These are phyloP conservation scores for Pythium scleroteichum DNA, from an alignment of 352 stramenopile genomes.

Conservation along the genomic window DNA sequence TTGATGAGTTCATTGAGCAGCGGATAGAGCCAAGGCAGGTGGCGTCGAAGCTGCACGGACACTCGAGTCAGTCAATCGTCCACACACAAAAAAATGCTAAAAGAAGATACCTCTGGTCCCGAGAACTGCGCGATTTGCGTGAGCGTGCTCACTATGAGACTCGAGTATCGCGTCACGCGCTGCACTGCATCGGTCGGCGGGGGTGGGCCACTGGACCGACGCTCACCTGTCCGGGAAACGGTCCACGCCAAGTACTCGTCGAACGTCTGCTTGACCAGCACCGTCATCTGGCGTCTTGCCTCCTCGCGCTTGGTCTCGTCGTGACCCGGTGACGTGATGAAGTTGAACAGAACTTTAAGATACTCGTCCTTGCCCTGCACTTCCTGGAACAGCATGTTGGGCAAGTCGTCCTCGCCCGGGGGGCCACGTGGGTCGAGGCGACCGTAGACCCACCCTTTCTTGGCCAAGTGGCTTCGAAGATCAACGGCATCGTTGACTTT, in stretches of 20 bases:
- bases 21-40: constrained; percentile 81
- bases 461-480: constrained; percentile 49
- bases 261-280: constrained; percentile 62
- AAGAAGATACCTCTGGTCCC: constrained; percentile 46
- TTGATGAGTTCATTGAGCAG: constrained; percentile 75
- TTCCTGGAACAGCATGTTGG: constrained; percentile 73
- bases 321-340: constrained; percentile 32
- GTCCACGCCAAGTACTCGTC: constrained; percentile 75
- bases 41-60: constrained; percentile 64
- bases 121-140: constrained; percentile 52
- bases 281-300: constrained; percentile 62
- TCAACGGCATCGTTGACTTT: constrained; percentile 72
- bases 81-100: constrained; percentile 2
- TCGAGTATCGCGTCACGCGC: constrained; percentile 53
- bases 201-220: not conserved
- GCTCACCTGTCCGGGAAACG: constrained; percentile 17
- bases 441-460: constrained; percentile 51
- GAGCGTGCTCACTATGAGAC: constrained; percentile 55
- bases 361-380: constrained; percentile 79
- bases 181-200: constrained; percentile 50
- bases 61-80: too few species aligned
- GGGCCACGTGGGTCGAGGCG: constrained; percentile 36
- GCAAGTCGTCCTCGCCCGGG: constrained; percentile 41
- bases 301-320: constrained; percentile 55
- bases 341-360: constrained; percentile 61